Percentiles rank a stretch among this genome's conserved stretches.
phyloP scores from a whole-genome alignment of 1,284 basidiomycete species.

The Athelia psychrophila region DNA sequence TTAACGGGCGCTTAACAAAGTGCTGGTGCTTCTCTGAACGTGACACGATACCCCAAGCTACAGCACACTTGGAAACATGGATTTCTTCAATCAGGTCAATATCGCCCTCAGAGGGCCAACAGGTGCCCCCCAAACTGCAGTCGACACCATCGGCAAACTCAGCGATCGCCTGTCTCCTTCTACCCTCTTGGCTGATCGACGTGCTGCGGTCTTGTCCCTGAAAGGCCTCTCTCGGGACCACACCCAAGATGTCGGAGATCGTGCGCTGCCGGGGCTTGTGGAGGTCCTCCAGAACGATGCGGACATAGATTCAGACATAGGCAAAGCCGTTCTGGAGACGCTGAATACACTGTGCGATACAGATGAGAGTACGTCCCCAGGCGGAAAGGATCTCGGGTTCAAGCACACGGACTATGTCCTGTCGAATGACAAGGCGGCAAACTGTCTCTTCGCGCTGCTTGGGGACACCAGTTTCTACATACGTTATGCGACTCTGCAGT shows the following conservation, averaged over 20 bases:
- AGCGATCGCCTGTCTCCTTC: constrained; percentile 87
- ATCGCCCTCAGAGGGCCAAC: constrained; percentile 76
- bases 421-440: constrained; percentile 66
- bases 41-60: not conserved
- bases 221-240: constrained; percentile 92
- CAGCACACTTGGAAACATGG: constrained; percentile 42
- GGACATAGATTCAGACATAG: constrained; percentile 85
- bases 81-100: constrained; percentile 80
- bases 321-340: constrained; percentile 88
- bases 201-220: constrained; percentile 88
- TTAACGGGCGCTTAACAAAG: too few relatives aligned
- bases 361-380: constrained; percentile 16
- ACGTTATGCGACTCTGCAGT: constrained; percentile 84
- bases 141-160: constrained; percentile 84
- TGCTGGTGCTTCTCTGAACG: too few relatives aligned
- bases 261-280: constrained; percentile 74
- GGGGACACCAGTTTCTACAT: constrained; percentile 80
- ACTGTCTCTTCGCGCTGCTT: constrained; percentile 80
- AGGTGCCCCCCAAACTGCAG: constrained; percentile 77
- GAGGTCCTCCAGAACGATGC: constrained; percentile 85
- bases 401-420: constrained; percentile 75
- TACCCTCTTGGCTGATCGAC: constrained; percentile 84
- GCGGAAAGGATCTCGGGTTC: constrained; percentile 63
- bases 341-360: constrained; percentile 74
- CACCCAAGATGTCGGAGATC: constrained; percentile 82